Evolutionary conservation across 75 land plant species (phyloP).

Genomic region (Selaginella tamariscina): DNA sequence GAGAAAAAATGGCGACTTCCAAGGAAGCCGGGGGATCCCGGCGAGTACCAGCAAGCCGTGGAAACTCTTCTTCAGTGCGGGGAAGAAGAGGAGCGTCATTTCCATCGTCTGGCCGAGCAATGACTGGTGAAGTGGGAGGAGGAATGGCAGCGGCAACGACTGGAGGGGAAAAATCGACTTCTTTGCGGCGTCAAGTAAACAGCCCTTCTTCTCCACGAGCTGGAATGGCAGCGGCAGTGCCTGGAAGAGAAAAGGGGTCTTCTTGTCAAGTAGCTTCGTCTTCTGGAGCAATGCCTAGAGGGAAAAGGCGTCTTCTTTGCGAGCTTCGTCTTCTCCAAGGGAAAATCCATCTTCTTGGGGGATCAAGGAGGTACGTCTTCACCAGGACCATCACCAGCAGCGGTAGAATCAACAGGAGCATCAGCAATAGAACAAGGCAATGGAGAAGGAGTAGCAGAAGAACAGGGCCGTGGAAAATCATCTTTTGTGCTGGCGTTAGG

Average conservation of each 20-base stretch:
- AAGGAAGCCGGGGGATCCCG: slow-evolving; percentile 1
- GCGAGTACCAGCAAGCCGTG: background rate
- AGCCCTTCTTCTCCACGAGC: background rate
- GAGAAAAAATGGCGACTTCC: slow-evolving; percentile 3
- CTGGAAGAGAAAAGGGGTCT: background rate
- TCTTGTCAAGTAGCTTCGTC: background rate
- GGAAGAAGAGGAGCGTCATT: background rate
- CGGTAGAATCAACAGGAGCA: background rate
- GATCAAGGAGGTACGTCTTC: background rate
- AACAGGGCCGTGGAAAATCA: background rate
- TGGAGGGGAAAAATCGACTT: background rate
- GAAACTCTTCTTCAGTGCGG: background rate
- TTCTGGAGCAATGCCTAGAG: background rate
- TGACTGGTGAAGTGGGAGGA: background rate
- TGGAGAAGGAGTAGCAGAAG: background rate
- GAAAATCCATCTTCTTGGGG: background rate
- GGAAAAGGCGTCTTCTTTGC: background rate
- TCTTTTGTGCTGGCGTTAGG: background rate
- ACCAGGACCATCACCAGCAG: background rate
- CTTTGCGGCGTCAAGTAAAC: background rate
- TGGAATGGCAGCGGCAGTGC: background rate
- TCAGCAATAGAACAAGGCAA: background rate
- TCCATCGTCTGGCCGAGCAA: slow-evolving; percentile 1
- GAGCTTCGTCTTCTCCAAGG: background rate
- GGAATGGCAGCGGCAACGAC: slow-evolving; percentile 4